Evolutionary conservation across 495 filamentous ascomycete genomes (phyloP).

Genomic region (Penicillium odoratum): DNA sequence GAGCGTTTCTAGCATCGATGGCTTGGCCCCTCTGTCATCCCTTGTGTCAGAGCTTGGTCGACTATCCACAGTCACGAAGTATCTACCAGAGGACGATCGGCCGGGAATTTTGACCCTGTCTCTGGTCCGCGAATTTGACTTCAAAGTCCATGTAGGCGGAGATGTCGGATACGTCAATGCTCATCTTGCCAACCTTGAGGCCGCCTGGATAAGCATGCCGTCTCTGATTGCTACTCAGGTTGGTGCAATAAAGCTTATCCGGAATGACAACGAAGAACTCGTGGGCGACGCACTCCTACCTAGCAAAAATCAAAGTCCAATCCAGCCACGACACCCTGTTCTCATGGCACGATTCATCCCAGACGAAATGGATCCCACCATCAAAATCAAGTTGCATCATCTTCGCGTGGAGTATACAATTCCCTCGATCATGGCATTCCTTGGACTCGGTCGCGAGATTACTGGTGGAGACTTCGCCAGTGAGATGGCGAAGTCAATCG

Average conservation of each 20-base stretch:
- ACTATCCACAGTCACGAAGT: conserved; percentile 86
- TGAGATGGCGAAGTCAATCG: conserved; percentile 77
- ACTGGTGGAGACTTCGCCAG: conserved; percentile 72
- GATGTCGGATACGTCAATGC: conserved; percentile 64
- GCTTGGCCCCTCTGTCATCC: conserved; percentile 61
- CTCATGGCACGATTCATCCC: conserved; percentile 83
- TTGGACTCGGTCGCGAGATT: conserved; percentile 64
- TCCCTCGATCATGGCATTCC: conserved; percentile 73
- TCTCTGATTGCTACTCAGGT: conserved; percentile 75
- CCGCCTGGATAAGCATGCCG: conserved; percentile 83
- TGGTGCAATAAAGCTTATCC: conserved; percentile 53
- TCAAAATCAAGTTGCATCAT: conserved; percentile 84
- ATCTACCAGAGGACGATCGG: conserved; percentile 92
- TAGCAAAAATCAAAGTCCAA: conserved; percentile 13
- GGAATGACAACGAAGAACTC: conserved; percentile 71
- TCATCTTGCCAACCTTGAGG: conserved; percentile 59
- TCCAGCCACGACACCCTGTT: conserved; percentile 49
- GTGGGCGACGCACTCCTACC: conserved; percentile 52
- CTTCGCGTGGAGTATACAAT: conserved; percentile 82
- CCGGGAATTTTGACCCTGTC: conserved; percentile 81
- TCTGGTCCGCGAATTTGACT: conserved; percentile 61
- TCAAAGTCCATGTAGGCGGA: conserved; percentile 58
- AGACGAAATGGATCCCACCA: conserved; percentile 88
- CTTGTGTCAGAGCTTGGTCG: conserved; percentile 76
- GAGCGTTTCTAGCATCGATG: conserved; percentile 55